Evolutionary conservation across 805 yeast species (phyloP).

Genomic region (Grigorovia transvaalensis): DNA sequence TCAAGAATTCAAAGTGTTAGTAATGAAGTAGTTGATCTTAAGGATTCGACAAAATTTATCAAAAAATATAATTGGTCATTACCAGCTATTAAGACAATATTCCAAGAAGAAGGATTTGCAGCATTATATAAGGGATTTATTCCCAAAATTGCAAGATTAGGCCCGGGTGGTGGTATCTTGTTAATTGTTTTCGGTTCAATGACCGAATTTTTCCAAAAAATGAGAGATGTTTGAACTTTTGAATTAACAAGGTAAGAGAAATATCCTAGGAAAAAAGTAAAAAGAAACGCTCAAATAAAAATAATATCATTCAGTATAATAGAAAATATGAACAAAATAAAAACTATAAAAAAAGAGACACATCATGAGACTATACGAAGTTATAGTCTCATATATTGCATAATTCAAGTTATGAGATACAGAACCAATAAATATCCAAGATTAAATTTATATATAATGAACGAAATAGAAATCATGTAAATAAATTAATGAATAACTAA

Average conservation of each 20-base stretch:
- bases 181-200: conserved; percentile 92
- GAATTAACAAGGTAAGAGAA: conserved; percentile 7
- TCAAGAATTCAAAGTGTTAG: conserved; percentile 72
- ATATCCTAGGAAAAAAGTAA: background rate
- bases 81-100: conserved; percentile 65
- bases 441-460: background rate
- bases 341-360: background rate
- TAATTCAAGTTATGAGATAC: conserved; percentile 1
- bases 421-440: background rate
- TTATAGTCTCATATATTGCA: background rate
- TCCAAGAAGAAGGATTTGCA: conserved; percentile 76
- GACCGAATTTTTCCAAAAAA: conserved; percentile 80
- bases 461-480: background rate
- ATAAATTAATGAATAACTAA: background rate
- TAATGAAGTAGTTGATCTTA: conserved; percentile 32
- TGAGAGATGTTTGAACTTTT: conserved; percentile 3
- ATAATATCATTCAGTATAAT: background rate
- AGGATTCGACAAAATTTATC: conserved; percentile 48
- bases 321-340: background rate
- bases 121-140: conserved; percentile 94
- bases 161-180: conserved; percentile 98
- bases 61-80: conserved; percentile 89
- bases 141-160: conserved; percentile 93
- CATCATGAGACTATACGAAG: too few species aligned
- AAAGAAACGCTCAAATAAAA: background rate